Conservation (phyloP, 129 eudicot species). For the Flaveria brownii region DNA sequence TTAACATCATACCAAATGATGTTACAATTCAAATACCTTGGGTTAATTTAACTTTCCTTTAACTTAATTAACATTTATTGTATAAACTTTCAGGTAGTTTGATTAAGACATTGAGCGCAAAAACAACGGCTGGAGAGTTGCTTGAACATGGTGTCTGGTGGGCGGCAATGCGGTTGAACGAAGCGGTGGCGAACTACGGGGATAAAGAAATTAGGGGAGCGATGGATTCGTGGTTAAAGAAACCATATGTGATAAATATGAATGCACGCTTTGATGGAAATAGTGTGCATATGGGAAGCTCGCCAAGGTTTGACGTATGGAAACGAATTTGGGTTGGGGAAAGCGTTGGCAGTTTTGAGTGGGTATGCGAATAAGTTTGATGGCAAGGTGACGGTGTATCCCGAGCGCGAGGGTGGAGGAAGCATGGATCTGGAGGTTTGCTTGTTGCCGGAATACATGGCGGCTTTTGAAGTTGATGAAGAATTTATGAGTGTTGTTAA, state of each 20-base stretch:
- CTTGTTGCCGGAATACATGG: slow-evolving; percentile 40
- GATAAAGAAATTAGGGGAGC: not conserved
- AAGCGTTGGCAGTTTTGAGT: slow-evolving; percentile 24
- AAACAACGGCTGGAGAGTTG: slow-evolving; percentile 16
- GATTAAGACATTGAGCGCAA: not conserved
- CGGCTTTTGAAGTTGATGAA: slow-evolving; percentile 36
- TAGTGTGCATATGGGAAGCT: slow-evolving; percentile 14
- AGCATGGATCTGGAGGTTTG: slow-evolving; percentile 46
- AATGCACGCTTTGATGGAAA: not conserved
- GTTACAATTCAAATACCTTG: too few relatives aligned
- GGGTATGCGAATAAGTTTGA: slow-evolving; percentile 22
- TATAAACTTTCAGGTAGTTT: not conserved
- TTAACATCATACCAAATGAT: too few relatives aligned
- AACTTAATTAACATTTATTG: too few relatives aligned
- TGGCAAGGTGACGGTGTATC: slow-evolving; percentile 16
- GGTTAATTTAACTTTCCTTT: too few relatives aligned
- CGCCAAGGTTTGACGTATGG: slow-evolving; percentile 20
- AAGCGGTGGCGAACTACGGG: slow-evolving; percentile 10
- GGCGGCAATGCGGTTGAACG: slow-evolving; percentile 13
- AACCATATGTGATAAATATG: slow-evolving; percentile 3
- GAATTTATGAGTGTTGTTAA: slow-evolving; percentile 36
- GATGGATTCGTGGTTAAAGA: slow-evolving; percentile 15
- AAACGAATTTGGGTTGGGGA: slow-evolving; percentile 26
- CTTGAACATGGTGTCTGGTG: slow-evolving; percentile 20
- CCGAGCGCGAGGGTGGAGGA: slow-evolving; percentile 35